phyloP scores from a whole-genome alignment of 2,329 filamentous ascomycete genomes.

The Beauveria bassiana region DNA sequence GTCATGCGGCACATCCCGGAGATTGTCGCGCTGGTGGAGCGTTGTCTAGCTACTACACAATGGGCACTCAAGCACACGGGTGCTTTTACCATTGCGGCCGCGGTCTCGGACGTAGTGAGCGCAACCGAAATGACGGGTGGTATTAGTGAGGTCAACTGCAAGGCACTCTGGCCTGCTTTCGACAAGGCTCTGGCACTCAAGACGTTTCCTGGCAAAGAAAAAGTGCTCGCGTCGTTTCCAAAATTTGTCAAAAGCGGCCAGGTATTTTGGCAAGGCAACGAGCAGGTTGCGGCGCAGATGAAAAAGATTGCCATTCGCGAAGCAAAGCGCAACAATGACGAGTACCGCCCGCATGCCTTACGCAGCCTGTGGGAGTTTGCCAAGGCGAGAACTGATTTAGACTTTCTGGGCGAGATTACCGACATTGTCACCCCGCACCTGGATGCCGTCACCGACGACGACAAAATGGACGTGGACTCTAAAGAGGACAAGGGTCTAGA shows the following conservation, averaged over 20 bases:
- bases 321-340: slow-evolving; percentile 84
- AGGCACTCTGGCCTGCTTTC: slow-evolving; percentile 70
- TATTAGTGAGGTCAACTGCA: slow-evolving; percentile 52
- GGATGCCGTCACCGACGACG: slow-evolving; percentile 48
- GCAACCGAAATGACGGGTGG: slow-evolving; percentile 49
- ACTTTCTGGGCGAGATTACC: slow-evolving; percentile 61
- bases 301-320: slow-evolving; percentile 79
- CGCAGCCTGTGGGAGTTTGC: slow-evolving; percentile 64
- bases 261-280: slow-evolving; percentile 47
- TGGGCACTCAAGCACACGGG: slow-evolving; percentile 90
- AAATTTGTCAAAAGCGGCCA: slow-evolving; percentile 63
- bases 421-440: slow-evolving; percentile 57
- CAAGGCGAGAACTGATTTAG: slow-evolving; percentile 57
- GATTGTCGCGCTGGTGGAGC: slow-evolving; percentile 61
- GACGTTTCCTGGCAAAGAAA: slow-evolving; percentile 89
- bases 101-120: slow-evolving; percentile 56
- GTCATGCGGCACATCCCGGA: slow-evolving; percentile 79
- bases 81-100: slow-evolving; percentile 70
- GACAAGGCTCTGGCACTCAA: slow-evolving; percentile 79
- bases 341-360: slow-evolving; percentile 72
- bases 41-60: slow-evolving; percentile 67
- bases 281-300: slow-evolving; percentile 52
- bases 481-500: slow-evolving; percentile 36
- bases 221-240: slow-evolving; percentile 70
- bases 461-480: slow-evolving; percentile 63